These are phyloP conservation scores for Trichothecium sympodiale DNA, from an alignment of 2,329 filamentous ascomycete species.

Conservation along the genomic window DNA sequence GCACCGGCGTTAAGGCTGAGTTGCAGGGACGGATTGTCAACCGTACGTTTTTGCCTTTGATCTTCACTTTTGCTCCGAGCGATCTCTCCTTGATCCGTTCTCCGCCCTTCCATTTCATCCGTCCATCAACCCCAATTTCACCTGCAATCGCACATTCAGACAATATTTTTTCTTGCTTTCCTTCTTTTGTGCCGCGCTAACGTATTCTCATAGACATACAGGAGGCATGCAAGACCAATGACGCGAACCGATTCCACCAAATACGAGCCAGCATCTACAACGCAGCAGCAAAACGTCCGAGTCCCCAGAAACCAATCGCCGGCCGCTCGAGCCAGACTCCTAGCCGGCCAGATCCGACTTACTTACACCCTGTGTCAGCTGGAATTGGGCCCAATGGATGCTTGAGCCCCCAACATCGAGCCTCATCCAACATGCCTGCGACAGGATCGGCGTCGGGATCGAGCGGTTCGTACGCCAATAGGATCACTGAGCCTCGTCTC, in stretches of 20 bases:
- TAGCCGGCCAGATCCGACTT: background rate
- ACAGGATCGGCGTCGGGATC: too few relatives aligned
- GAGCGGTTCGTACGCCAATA: too few relatives aligned
- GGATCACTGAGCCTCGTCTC: constrained; percentile 5
- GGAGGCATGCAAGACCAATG: constrained; percentile 22
- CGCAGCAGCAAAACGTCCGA: constrained; percentile 16
- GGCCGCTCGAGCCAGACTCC: constrained; percentile 3
- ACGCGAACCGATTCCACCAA: constrained; percentile 29
- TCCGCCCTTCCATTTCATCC: constrained; percentile 3
- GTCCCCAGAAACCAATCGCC: constrained; percentile 12
- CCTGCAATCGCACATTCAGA: background rate
- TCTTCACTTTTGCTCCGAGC: constrained; percentile 1
- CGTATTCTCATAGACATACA: constrained; percentile 26
- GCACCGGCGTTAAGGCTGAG: constrained; percentile 75
- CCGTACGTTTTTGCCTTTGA: constrained; percentile 45
- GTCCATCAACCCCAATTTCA: constrained; percentile 4
- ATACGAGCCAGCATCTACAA: constrained; percentile 30
- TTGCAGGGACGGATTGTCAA: constrained; percentile 68
- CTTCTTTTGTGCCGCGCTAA: background rate
- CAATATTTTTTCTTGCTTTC: background rate
- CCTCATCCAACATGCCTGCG: background rate
- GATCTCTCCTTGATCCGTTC: constrained; percentile 1
- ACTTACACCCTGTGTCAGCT: background rate
- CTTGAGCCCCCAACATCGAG: too few relatives aligned
- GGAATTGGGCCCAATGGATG: background rate